Percentiles rank a stretch among this genome's conserved stretches.
Evolutionary conservation across 805 yeast species (phyloP).

Genomic region (Wickerhamomyces silvicola): DNA sequence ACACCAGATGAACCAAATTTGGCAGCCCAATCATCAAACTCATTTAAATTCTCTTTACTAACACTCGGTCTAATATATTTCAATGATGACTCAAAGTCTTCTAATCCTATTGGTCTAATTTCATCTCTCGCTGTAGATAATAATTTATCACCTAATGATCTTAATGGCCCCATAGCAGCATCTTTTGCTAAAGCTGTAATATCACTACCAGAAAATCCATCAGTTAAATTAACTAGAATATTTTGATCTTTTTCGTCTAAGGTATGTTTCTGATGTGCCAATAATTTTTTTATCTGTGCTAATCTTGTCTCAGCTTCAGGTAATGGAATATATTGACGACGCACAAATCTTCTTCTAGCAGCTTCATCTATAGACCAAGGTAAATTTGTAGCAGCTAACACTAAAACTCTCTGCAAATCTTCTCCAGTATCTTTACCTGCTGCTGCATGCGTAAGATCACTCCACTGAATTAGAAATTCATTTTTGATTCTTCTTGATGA

Average conservation of each 20-base stretch:
- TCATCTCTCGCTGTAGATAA: constrained; percentile 63
- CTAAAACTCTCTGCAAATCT: constrained; percentile 56
- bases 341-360: constrained; percentile 87
- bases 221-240: constrained; percentile 57
- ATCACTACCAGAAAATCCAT: constrained; percentile 91
- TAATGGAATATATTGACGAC: constrained; percentile 88
- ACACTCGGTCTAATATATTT: constrained; percentile 85
- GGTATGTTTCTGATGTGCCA: constrained; percentile 63
- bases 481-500: constrained; percentile 87
- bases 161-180: constrained; percentile 95
- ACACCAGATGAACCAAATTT: constrained; percentile 6
- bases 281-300: constrained; percentile 63
- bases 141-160: constrained; percentile 83
- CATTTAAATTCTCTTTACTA: constrained; percentile 65
- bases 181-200: constrained; percentile 94
- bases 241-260: constrained; percentile 58
- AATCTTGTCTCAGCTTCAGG: constrained; percentile 83
- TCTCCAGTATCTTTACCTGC: constrained; percentile 42
- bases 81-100: constrained; percentile 75
- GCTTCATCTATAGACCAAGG: constrained; percentile 99
- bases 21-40: constrained; percentile 78
- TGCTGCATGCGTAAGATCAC: constrained; percentile 84
- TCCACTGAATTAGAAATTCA: constrained; percentile 94
- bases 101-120: constrained; percentile 66
- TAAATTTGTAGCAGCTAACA: constrained; percentile 88